phyloP scores from a whole-genome alignment of 352 stramenopile genomes.

The Pythium folliculosum region DNA sequence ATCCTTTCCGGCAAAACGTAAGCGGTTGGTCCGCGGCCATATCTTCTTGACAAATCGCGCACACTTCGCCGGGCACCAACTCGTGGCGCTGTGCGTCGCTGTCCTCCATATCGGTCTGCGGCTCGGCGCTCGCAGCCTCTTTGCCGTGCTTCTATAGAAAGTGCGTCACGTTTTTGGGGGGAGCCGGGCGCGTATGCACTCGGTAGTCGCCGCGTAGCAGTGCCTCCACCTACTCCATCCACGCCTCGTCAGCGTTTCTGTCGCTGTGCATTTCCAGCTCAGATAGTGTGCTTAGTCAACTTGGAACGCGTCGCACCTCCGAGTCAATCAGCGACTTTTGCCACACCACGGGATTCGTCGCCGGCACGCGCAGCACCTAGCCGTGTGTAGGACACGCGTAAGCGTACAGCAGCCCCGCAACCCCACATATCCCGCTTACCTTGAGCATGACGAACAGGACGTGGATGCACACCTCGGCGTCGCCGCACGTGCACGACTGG shows the following conservation, averaged over 20 bases:
- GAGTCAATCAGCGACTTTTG: conserved; percentile 86
- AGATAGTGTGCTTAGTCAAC: neutral
- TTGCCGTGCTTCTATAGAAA: conserved; percentile 61
- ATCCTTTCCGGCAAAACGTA: conserved; percentile 79
- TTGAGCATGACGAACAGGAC: conserved; percentile 90
- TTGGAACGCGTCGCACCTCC: conserved; percentile 36
- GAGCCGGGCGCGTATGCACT: conserved; percentile 33
- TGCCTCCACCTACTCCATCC: conserved; percentile 52
- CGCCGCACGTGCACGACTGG: conserved; percentile 74
- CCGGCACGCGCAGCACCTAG: conserved; percentile 68
- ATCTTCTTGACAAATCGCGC: conserved; percentile 84
- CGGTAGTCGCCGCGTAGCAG: conserved; percentile 65
- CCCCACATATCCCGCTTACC: conserved; percentile 22
- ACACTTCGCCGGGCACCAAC: conserved; percentile 76
- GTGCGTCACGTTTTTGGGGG: conserved; percentile 9
- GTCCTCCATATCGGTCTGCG: conserved; percentile 28
- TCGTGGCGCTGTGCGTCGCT: conserved; percentile 50
- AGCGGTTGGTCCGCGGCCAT: conserved; percentile 64
- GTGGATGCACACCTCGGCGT: conserved; percentile 78
- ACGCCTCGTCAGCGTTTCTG: neutral
- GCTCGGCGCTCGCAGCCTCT: conserved; percentile 31
- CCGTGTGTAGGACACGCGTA: neutral
- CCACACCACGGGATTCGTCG: conserved; percentile 72
- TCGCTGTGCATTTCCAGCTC: no score
- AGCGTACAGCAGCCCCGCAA: neutral